Percentiles rank a stretch among this genome's conserved stretches.
Evolutionary conservation across 208 protist species (phyloP).

Genomic region (Leishmania guyanensis): DNA sequence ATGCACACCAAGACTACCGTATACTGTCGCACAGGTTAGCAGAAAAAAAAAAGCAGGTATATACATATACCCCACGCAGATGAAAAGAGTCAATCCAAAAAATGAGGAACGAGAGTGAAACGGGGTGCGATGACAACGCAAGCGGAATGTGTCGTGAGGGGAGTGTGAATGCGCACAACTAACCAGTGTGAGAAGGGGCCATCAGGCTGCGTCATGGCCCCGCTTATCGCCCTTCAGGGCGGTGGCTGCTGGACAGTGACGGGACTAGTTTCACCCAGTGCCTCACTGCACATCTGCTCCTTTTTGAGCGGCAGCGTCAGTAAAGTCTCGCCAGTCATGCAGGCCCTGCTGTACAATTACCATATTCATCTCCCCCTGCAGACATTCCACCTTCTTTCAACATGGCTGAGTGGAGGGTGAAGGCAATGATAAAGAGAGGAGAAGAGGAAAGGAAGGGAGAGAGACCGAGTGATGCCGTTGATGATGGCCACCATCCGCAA

Average conservation of each 20-base stretch:
- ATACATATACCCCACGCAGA: not conserved
- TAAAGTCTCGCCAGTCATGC: not conserved
- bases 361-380: not conserved
- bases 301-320: not conserved
- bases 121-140: not conserved
- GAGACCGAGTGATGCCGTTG: not conserved
- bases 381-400: not conserved
- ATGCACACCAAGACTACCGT: not conserved
- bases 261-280: not conserved
- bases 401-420: not conserved
- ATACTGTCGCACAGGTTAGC: not conserved
- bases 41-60: not conserved
- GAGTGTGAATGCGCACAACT: not conserved
- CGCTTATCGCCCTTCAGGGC: not conserved
- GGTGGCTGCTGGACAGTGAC: not conserved
- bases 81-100: not conserved
- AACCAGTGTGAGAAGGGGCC: too few species aligned
- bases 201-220: not conserved
- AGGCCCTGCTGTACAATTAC: not conserved
- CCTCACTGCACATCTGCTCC: not conserved
- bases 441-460: not conserved
- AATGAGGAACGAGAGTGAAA: not conserved
- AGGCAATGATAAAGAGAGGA: not conserved
- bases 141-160: not conserved
- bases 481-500: not conserved